These are phyloP conservation scores for Pezizomycotina sp. DNA, from an alignment of 2,329 filamentous ascomycete genomes.

Conservation along the genomic window DNA sequence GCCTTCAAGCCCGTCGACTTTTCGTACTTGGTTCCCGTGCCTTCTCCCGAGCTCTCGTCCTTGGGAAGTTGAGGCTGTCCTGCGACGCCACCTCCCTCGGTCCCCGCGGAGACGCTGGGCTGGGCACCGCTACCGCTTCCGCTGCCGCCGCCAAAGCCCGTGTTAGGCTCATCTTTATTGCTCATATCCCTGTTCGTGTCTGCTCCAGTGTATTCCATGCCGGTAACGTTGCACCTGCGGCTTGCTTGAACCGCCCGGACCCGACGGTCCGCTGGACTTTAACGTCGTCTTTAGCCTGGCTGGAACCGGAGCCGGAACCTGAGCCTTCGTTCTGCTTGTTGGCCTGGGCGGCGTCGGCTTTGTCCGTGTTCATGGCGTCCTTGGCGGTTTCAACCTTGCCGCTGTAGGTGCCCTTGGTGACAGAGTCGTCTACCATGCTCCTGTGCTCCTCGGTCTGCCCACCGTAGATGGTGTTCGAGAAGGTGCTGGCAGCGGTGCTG, in stretches of 20 bases:
- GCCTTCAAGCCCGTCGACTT: slow-evolving; percentile 42
- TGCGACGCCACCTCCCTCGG: slow-evolving; percentile 23
- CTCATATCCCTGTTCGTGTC: neutral
- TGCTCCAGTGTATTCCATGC: too few species aligned
- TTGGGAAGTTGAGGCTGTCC: slow-evolving; percentile 24
- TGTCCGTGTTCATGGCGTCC: slow-evolving; percentile 10
- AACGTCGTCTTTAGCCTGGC: too few species aligned
- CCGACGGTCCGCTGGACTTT: too few species aligned
- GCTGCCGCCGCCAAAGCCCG: slow-evolving; percentile 16
- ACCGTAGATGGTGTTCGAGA: neutral
- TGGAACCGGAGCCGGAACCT: too few species aligned
- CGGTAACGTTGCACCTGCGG: too few species aligned
- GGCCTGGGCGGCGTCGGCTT: too few species aligned
- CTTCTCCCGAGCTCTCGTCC: slow-evolving; percentile 30
- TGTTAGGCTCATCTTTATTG: slow-evolving; percentile 16
- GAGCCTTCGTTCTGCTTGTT: too few species aligned
- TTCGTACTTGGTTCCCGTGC: slow-evolving; percentile 42
- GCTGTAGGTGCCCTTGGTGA: slow-evolving; percentile 9
- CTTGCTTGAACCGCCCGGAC: too few species aligned
- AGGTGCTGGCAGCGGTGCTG: slow-evolving; percentile 17
- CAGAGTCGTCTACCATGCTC: slow-evolving; percentile 17
- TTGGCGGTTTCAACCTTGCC: slow-evolving; percentile 13
- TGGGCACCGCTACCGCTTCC: slow-evolving; percentile 12
- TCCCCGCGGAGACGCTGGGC: slow-evolving; percentile 22
- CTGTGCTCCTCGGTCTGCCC: slow-evolving; percentile 13